A percentile compares a stretch with the other conserved stretches of the same genome.
Conservation (phyloP, 1,284 basidiomycete genomes). For the Rhodotorula sp. region DNA sequence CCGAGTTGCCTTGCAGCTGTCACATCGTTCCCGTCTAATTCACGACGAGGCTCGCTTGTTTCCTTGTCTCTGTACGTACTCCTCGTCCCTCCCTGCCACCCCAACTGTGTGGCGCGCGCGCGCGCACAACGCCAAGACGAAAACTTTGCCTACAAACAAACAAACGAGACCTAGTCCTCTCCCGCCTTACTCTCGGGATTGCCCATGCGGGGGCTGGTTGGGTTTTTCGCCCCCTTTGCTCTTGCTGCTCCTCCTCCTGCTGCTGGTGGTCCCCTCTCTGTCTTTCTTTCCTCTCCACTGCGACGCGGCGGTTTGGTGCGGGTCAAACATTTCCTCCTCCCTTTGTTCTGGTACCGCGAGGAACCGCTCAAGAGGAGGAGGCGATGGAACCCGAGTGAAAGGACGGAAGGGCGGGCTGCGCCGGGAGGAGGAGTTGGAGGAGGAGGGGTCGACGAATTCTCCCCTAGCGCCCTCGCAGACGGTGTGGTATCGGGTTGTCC, state of each 20-base stretch:
- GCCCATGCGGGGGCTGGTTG: neutral
- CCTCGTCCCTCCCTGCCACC: too few species aligned
- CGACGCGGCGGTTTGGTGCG: too few species aligned
- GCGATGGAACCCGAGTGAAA: neutral
- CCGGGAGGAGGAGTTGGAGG: too few species aligned
- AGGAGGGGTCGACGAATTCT: too few species aligned
- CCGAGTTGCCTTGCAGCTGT: constrained; percentile 1
- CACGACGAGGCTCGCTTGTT: neutral
- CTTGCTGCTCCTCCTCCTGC: neutral
- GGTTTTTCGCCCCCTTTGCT: too few species aligned
- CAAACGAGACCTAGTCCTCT: constrained; percentile 1
- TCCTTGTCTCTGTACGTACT: neutral
- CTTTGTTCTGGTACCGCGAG: neutral
- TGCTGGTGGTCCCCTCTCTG: too few species aligned
- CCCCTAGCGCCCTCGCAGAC: neutral
- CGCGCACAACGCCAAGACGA: constrained; percentile 12
- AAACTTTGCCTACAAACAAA: constrained; percentile 15
- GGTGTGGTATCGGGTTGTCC: neutral
- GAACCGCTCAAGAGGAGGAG: neutral
- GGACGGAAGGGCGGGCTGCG: neutral
- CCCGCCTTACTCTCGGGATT: constrained; percentile 23
- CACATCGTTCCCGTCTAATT: constrained; percentile 8
- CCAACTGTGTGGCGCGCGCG: neutral
- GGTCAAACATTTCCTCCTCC: neutral
- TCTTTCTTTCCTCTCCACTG: too few species aligned